Base-by-base conservation (phyloP, 768 basidiomycete genomes). In the Boletus subparvulus region DNA sequence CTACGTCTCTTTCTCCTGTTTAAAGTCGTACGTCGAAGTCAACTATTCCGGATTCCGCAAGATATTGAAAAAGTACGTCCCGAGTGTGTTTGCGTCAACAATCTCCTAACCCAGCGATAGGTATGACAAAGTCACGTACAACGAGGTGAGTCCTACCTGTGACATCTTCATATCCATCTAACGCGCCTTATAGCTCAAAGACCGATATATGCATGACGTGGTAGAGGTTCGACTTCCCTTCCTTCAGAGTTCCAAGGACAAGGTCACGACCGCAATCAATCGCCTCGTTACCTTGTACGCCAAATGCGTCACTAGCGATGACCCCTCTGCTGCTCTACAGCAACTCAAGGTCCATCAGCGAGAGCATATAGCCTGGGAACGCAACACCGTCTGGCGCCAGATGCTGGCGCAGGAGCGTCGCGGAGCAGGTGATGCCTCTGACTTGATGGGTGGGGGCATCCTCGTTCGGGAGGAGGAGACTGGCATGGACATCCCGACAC, bases 311-410 rank as follows among this genome's bases (percentile, higher is more conserved):
- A 86, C 90, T 0, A 79, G 78, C 3, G 89, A 86, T 10, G 90
- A 98, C 71, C 65, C 74, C 21, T 72, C 77, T 2, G 68, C 81
- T 17, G 95, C 95, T 0, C 80, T 84, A 42, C 86, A 90, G 61
- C 91, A 96, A 68, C 82, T 99, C 44, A 85, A 86, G 59, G 79
- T 93, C 16, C 86, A 95, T 69, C 87, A 95, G 54, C 85, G 93
- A 19, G 94, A 98, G 72, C 89, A 93, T 68, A 90, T 96, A 59
- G 95, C 96, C 4, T 96, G 95, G 86, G 96, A 98, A 67, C 84
- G 97, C 33, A 94, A 98, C 67, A 99, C 97, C 1, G 88, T 98
- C 13, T 99, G 97, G 97, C 81, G 93, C 26, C 88, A 92, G 71
- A 95, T 97, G 94, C 90, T 97, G 56, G 87, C 85, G 3, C 82